Evolutionary conservation across 2,329 filamentous ascomycete genomes (phyloP).

Genomic region (Ophiosphaerella narmari): DNA sequence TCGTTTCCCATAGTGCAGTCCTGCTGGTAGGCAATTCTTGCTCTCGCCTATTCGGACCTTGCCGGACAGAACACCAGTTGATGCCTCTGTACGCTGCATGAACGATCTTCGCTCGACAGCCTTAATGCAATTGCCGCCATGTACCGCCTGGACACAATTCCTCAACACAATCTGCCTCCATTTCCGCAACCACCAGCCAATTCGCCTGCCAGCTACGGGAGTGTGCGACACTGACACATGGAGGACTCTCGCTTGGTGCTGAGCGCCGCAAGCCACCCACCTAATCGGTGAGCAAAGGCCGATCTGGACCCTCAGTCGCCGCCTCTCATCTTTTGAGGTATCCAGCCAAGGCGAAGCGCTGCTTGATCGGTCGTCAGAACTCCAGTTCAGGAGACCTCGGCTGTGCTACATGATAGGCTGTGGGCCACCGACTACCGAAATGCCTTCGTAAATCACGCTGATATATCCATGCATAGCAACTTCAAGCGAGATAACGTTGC

Average conservation of each 20-base stretch:
- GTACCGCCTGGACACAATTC: conserved; percentile 10
- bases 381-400: conserved; percentile 24
- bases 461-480: conserved; percentile 5
- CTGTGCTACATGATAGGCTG: conserved; percentile 3
- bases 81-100: conserved; percentile 17
- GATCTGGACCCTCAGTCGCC: conserved; percentile 25
- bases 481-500: conserved; percentile 35
- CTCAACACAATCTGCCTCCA: conserved; percentile 28
- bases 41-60: conserved; percentile 8
- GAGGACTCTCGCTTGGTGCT: conserved; percentile 29
- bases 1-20: background rate
- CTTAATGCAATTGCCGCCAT: conserved; percentile 24
- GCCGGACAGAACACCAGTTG: conserved; percentile 1
- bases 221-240: conserved; percentile 15
- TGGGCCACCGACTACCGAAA: background rate
- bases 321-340: conserved; percentile 12
- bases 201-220: conserved; percentile 13
- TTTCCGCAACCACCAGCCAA: conserved; percentile 16
- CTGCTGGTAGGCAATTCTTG: background rate
- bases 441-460: conserved; percentile 5
- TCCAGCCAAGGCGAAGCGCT: conserved; percentile 27
- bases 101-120: conserved; percentile 18
- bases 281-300: conserved; percentile 21
- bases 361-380: conserved; percentile 33
- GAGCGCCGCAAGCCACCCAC: conserved; percentile 26